Evolutionary conservation across 768 basidiomycete species (phyloP), one percentile per base, ranked within the genome.

Genomic region (Termitomyces sp.): DNA sequence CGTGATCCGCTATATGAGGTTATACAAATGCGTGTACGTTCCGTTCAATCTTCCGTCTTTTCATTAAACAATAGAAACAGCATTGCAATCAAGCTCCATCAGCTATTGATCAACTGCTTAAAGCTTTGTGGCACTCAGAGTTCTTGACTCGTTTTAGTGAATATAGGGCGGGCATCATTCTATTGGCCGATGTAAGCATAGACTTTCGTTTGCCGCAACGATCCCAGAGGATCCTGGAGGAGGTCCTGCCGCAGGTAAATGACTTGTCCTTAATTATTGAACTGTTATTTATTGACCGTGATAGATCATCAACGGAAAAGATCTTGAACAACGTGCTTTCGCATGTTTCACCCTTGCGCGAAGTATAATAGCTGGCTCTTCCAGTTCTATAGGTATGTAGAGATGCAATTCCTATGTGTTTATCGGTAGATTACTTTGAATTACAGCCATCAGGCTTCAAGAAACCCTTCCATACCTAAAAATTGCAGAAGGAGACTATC

Each of bases 161-260:
- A 24, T 90, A 93, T 66, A 79, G 92, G 57, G 82, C 84, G 4
- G 86, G 83, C 0, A 78, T 89, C 34, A 78, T 89, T 59, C 68
- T 93, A 34, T 79, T 94, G 20, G 92, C 93, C 1, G 93, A 95
- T 65, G 72, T 91, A 60, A 84, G 85, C 8, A 72, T 93, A 20
- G 89, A 93, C 65, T 88, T 89, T 67, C 87, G 86, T 16, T 84
- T 93, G 81, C 81, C 87, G 15, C 81, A 82, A 65, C 79, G 83
- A 59, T 86, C 84, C 58, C 77, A 74, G 62, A 79, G 77, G 58
- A 78, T 93, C 52, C 64, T 95, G 48, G 87, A 91, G 50, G 91
- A 89, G 59, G 83, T 93, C 48, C 81, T 93, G 78, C 92, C 92
- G 22, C 92, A 93, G 75, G 92, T 88, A 58, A 60, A 75, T 63